These are phyloP conservation scores for Podospora pseudocomata DNA, from an alignment of 495 filamentous ascomycete species.

Conservation along the genomic window DNA sequence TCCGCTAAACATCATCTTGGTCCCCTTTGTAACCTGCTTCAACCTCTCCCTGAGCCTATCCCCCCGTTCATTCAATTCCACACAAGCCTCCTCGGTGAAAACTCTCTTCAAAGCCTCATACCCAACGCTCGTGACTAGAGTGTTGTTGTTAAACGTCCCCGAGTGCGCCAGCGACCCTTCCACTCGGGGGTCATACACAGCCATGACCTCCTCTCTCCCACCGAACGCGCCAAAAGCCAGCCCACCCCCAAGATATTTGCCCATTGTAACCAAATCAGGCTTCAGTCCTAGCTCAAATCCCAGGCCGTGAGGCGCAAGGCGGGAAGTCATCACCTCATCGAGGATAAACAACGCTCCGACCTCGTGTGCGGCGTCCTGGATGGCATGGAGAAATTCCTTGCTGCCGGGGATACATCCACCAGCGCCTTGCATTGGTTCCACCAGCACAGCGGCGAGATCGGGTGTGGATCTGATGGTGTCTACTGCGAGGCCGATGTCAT, in stretches of 20 bases:
- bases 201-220: slow-evolving; percentile 52
- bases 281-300: slow-evolving; percentile 39
- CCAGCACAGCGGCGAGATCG: slow-evolving; percentile 52
- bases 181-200: slow-evolving; percentile 50
- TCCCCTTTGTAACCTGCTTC: slow-evolving; percentile 31
- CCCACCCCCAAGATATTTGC: slow-evolving; percentile 63
- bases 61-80: slow-evolving; percentile 38
- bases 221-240: slow-evolving; percentile 63
- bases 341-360: slow-evolving; percentile 53
- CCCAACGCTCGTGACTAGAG: slow-evolving; percentile 55
- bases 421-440: slow-evolving; percentile 57
- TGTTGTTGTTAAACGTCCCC: slow-evolving; percentile 69
- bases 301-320: slow-evolving; percentile 48
- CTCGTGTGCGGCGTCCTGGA: slow-evolving; percentile 32
- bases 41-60: slow-evolving; percentile 35
- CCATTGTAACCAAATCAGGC: slow-evolving; percentile 59
- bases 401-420: slow-evolving; percentile 49
- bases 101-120: slow-evolving; percentile 42
- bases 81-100: slow-evolving; percentile 39
- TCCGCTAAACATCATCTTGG: slow-evolving; percentile 40
- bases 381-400: slow-evolving; percentile 41
- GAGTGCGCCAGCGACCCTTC: slow-evolving; percentile 45
- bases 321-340: slow-evolving; percentile 64
- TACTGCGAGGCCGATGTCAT: slow-evolving; percentile 43
- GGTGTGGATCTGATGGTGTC: slow-evolving; percentile 29